Conservation (phyloP, 169 alveolate genomes). For the Cryptosporidium bovis region DNA sequence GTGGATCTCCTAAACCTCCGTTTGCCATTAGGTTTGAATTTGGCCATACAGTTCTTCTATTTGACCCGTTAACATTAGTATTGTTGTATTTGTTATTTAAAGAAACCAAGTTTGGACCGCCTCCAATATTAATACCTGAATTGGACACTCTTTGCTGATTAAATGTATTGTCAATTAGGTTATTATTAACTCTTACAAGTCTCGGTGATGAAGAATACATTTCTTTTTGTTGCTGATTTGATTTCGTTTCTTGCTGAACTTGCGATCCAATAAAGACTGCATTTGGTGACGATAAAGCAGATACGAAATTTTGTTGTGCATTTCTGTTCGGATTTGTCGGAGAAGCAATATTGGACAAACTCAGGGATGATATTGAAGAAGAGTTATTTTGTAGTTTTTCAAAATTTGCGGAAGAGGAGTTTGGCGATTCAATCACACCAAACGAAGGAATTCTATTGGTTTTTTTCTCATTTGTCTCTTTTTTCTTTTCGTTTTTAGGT, state of each 20-base stretch:
- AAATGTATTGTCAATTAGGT: conserved; percentile 41
- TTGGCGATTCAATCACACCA: background rate
- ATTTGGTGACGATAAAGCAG: conserved; percentile 7
- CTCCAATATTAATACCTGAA: conserved; percentile 4
- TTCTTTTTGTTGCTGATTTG: background rate
- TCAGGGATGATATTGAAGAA: background rate
- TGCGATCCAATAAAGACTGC: background rate
- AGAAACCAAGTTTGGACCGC: conserved; percentile 5
- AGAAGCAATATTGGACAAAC: conserved; percentile 26
- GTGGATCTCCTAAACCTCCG: conserved; percentile 37
- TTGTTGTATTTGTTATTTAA: background rate
- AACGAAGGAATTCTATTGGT: background rate
- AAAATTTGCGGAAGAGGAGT: background rate
- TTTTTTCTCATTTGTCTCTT: conserved; percentile 16
- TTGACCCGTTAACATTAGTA: conserved; percentile 19
- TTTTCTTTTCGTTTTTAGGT: background rate
- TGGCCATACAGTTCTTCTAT: conserved; percentile 60
- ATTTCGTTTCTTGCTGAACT: background rate
- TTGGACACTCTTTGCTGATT: conserved; percentile 11
- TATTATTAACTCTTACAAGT: conserved; percentile 50
- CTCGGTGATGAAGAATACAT: conserved; percentile 55
- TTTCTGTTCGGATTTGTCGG: background rate
- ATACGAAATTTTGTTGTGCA: conserved; percentile 8
- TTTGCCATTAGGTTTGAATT: conserved; percentile 36
- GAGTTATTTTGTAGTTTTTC: background rate